Evolutionary conservation across 2,329 filamentous ascomycete genomes (phyloP), one percentile per base, ranked within the genome.

Genomic region (Xylariaceae sp.): DNA sequence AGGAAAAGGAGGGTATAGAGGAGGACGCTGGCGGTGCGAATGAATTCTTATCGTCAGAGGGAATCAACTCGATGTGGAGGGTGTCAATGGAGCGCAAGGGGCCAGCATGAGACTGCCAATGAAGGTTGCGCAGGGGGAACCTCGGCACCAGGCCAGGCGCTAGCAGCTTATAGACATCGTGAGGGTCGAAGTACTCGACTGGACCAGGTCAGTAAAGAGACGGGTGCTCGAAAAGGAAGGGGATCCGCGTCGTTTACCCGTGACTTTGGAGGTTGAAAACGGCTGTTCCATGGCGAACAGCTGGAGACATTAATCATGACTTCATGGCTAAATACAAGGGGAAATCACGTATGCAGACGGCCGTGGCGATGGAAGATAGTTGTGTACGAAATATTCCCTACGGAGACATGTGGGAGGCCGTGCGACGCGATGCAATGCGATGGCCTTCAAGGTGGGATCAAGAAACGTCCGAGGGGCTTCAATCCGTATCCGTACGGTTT

Each of bases 171-270:
- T 93, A 97, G 64, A 97, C 83, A 69, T 89, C 88, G 72, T 90
- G 89, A 56, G 94, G 93, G 77, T 99, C 94, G 77, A 89, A 91
- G 77, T 96, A 99, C 80, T 97, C 92, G 78, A 97, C 92, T 96
- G 69, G 13, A 15, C 39, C 30, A 47, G 48, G 57, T 65, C 55
- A 69, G 62, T 44, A 62, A 56, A 47, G 42, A 50, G 51, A 56
- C 42, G 55, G 47, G 42, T 17, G 37, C 45, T 11, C 15, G 42
- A 10, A 30, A 8, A n/a, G 57, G 66, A 39, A 70, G 63, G 57
- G 56, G 39, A 42, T 39, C 58, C 51, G 63, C 30, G 37, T 56
- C 51, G 23, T 30, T 60, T 77, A 89, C 88, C 87, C 72, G 87
- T 90, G 70, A 91, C 88, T 80, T 90, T 90, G 68, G 87, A 89